Evolutionary conservation across 2,329 filamentous ascomycete genomes (phyloP).

Genomic region (Ascochyta fabae): DNA sequence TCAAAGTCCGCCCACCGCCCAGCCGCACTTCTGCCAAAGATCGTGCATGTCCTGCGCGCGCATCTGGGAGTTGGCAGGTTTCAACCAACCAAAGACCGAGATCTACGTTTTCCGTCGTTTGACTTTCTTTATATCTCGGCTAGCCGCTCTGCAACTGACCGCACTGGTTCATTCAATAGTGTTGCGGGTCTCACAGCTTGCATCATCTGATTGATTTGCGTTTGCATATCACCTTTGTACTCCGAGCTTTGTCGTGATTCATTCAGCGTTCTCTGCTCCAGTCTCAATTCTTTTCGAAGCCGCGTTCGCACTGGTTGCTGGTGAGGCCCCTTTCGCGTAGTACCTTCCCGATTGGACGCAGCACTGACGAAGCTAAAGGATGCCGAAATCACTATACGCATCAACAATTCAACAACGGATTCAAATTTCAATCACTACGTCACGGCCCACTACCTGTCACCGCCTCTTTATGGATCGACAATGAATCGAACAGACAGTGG

Average conservation of each 20-base stretch:
- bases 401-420: slow-evolving; percentile 26
- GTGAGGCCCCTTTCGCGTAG: slow-evolving; percentile 33
- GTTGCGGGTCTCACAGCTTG: slow-evolving; percentile 28
- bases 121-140: slow-evolving; percentile 16
- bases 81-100: slow-evolving; percentile 32
- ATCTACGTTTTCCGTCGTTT: slow-evolving; percentile 29
- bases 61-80: slow-evolving; percentile 24
- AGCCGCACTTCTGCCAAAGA: slow-evolving; percentile 24
- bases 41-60: slow-evolving; percentile 27
- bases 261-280: slow-evolving; percentile 8
- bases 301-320: slow-evolving; percentile 35
- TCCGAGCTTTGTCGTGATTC: slow-evolving; percentile 10
- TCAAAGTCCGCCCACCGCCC: slow-evolving; percentile 30
- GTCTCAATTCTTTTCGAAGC: slow-evolving; percentile 17
- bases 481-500: slow-evolving; percentile 47
- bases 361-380: slow-evolving; percentile 34
- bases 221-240: slow-evolving; percentile 23
- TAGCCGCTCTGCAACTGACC: slow-evolving; percentile 28
- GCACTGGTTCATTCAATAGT: slow-evolving; percentile 30
- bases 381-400: slow-evolving; percentile 31
- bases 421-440: slow-evolving; percentile 20
- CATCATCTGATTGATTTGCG: slow-evolving; percentile 31
- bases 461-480: slow-evolving; percentile 31
- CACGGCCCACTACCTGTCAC: slow-evolving; percentile 22
- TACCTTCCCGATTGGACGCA: slow-evolving; percentile 28